Percentiles rank a stretch among this genome's conserved stretches.
These are phyloP conservation scores for Rhodotorula sp. DNA, from an alignment of 1,284 basidiomycete genomes.

Conservation along the genomic window DNA sequence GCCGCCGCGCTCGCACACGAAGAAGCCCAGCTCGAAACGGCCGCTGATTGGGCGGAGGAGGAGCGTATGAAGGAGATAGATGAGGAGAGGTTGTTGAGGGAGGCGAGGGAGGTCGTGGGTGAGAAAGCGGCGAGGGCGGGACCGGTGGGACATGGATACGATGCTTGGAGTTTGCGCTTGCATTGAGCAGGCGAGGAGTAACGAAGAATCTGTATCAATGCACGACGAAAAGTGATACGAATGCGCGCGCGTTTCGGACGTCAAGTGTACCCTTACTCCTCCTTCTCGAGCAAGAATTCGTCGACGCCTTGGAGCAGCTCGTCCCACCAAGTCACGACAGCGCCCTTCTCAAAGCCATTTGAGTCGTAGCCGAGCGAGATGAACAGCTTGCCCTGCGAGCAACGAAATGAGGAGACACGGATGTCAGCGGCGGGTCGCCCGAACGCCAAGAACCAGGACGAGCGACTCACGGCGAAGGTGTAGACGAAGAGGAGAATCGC, in stretches of 20 bases:
- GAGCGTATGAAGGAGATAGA: background rate
- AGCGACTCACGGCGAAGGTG: conserved; percentile 62
- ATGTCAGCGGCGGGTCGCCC: no score
- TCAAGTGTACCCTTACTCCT: no score
- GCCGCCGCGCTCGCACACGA: background rate
- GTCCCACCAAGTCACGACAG: conserved; percentile 53
- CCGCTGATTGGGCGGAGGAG: background rate
- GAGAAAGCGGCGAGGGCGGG: conserved; percentile 2
- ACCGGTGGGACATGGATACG: background rate
- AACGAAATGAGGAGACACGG: no score
- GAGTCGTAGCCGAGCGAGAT: conserved; percentile 70
- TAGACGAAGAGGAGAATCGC: conserved; percentile 73
- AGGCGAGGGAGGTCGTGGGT: background rate
- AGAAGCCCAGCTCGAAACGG: background rate
- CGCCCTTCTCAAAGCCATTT: conserved; percentile 63
- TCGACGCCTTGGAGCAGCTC: conserved; percentile 57
- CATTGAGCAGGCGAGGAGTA: background rate
- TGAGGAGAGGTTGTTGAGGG: background rate
- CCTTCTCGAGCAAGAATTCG: conserved; percentile 51
- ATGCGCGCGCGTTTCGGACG: background rate
- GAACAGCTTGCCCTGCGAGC: conserved; percentile 54
- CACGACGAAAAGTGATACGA: no score
- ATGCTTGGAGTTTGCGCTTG: conserved; percentile 1
- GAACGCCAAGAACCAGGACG: no score
- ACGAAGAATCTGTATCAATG: no score